Evolutionary conservation across 1,284 basidiomycete genomes (phyloP).

Genomic region (Clitocybe nebularis): DNA sequence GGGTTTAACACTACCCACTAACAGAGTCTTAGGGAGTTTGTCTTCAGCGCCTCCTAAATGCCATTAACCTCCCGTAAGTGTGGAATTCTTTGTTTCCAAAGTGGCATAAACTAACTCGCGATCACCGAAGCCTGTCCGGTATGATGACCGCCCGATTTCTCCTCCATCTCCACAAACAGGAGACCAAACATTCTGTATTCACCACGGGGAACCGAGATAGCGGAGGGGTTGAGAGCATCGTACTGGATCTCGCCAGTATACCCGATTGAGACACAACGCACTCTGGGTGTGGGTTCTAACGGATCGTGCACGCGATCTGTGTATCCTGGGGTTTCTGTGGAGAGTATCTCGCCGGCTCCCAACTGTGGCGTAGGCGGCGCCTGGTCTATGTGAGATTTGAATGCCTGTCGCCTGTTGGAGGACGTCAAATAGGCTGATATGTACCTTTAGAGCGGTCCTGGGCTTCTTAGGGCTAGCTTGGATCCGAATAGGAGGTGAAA

Average conservation of each 20-base stretch:
- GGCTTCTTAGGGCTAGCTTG: too few species aligned
- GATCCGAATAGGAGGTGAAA: too few species aligned
- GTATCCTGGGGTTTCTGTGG: too few species aligned
- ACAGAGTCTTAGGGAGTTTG: conserved; percentile 13
- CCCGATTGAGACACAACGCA: neutral
- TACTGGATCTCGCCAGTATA: conserved; percentile 7
- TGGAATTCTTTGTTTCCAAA: neutral
- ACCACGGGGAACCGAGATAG: neutral
- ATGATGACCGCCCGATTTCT: conserved; percentile 21
- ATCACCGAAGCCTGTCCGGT: conserved; percentile 15
- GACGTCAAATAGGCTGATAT: too few species aligned
- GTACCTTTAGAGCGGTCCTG: too few species aligned
- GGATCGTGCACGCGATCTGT: too few species aligned
- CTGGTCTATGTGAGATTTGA: too few species aligned
- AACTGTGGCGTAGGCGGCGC: too few species aligned
- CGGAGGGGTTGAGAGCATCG: conserved; percentile 5
- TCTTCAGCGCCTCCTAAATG: conserved; percentile 16
- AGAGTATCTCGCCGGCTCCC: too few species aligned
- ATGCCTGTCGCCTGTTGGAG: too few species aligned
- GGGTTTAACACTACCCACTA: neutral
- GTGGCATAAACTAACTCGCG: neutral
- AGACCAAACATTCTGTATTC: conserved; percentile 12
- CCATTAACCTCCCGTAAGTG: conserved; percentile 16
- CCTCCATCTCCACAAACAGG: conserved; percentile 18
- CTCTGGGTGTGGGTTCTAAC: too few species aligned